These are phyloP conservation scores for Irpex sp. DNA, from an alignment of 1,284 basidiomycete species.

Conservation along the genomic window DNA sequence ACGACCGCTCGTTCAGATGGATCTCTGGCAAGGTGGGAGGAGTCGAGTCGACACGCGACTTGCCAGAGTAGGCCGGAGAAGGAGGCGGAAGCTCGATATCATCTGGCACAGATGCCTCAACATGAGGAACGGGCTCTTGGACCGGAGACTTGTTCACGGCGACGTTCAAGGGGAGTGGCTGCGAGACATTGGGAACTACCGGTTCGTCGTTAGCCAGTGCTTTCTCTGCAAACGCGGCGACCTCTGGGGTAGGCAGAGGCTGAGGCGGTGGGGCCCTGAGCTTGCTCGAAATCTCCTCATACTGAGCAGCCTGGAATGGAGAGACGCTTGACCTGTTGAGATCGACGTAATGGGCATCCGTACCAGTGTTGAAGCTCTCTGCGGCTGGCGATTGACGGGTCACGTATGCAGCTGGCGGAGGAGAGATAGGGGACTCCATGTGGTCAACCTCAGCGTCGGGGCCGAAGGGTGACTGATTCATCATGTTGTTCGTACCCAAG, in stretches of 20 bases:
- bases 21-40: slow-evolving; percentile 57
- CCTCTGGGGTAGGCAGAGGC: slow-evolving; percentile 27
- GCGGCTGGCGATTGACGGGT: slow-evolving; percentile 13
- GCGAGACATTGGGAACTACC: slow-evolving; percentile 5
- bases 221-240: slow-evolving; percentile 28
- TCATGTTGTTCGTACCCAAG: not conserved
- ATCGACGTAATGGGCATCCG: slow-evolving; percentile 51
- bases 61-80: slow-evolving; percentile 31
- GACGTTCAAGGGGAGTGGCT: slow-evolving; percentile 16
- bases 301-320: slow-evolving; percentile 70
- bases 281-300: slow-evolving; percentile 60
- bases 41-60: slow-evolving; percentile 41
- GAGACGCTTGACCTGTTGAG: slow-evolving; percentile 63
- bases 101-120: slow-evolving; percentile 20
- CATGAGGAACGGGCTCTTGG: slow-evolving; percentile 21
- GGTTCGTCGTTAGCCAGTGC: slow-evolving; percentile 13
- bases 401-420: slow-evolving; percentile 8
- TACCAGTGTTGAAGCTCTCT: slow-evolving; percentile 5
- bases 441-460: not conserved
- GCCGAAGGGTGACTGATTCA: not conserved
- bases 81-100: slow-evolving; percentile 33
- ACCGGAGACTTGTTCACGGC: slow-evolving; percentile 13
- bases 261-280: slow-evolving; percentile 44
- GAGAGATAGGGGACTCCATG: not conserved
- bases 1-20: slow-evolving; percentile 27